Base-by-base conservation (phyloP, 1,284 basidiomycete species). In the Papiliotrema terrestris region DNA sequence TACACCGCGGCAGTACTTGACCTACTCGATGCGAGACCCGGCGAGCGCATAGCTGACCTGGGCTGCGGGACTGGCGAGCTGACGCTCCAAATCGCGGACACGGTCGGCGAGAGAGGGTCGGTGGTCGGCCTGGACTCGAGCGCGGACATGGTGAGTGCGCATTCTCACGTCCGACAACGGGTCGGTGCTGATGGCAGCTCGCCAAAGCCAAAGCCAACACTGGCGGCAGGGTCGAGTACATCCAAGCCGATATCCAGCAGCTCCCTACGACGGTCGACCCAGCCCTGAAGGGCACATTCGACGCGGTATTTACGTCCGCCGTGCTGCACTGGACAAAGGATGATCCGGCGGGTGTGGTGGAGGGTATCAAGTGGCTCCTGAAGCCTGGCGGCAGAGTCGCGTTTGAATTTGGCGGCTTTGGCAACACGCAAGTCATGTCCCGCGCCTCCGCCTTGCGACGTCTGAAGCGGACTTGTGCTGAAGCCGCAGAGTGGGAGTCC, bases 21-120 rank as follows among this genome's bases (percentile, higher is more conserved):
- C 3, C 77, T 89, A n/a, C 80, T 91, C 17, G 71, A 81, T 25
- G 79, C 87, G 0, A 63, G 81, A 61, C 79, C 81, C 0, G 87
- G 87, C 2, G 86, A 91, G 61, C 77, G 77, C 44, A 85, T 92
- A 54, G 78, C 88, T 43, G 90, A 92, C 66, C 78, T 92, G 39
- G 89, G 90, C 3, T 91, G 89, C 66, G 89, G 90, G 4, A 88
- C 84, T 44, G 89, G 88, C 0, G 86, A 91, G 62, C 74, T 92
- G 15, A 88, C 87, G 0, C 61, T 81, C 42, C 75, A 80, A 55
- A 78, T 91, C 43, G 78, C 81, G 49, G 66, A 79, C 11, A 65
- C 79, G 9, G 86, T 90, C 0, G 81, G 82, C 15, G 58, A 60
- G 8, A 71, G 75, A 0, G 89, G 88, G 0, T 38, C 78, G 5